Percentiles rank a stretch among this genome's conserved stretches.
These are phyloP conservation scores for Strobilomyces echinocephalus DNA, from an alignment of 768 basidiomycete genomes.

Conservation along the genomic window DNA sequence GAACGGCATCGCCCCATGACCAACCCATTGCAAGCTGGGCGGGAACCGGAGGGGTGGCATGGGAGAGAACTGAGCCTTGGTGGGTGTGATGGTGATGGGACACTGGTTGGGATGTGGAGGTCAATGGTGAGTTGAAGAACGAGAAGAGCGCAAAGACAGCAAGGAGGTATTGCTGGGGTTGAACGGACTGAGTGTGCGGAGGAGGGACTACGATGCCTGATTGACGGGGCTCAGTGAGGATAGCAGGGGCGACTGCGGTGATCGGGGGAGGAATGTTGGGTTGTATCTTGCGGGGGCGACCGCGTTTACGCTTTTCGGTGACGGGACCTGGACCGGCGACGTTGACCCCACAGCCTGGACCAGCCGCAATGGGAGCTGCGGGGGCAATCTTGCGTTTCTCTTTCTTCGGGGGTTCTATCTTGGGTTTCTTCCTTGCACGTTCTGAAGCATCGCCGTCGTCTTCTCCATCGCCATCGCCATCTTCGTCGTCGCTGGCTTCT, in stretches of 20 bases:
- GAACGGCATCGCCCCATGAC: conserved; percentile 51
- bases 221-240: conserved; percentile 14
- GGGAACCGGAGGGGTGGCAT: conserved; percentile 25
- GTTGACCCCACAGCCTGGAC: conserved; percentile 21
- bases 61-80: conserved; percentile 53
- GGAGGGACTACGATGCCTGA: conserved; percentile 13
- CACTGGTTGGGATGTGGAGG: conserved; percentile 35
- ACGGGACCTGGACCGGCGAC: conserved; percentile 30
- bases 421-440: conserved; percentile 61
- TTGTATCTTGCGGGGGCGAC: conserved; percentile 71
- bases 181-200: conserved; percentile 9
- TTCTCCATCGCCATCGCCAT: conserved; percentile 39
- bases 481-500: conserved; percentile 39
- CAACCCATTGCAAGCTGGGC: conserved; percentile 27
- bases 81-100: conserved; percentile 48
- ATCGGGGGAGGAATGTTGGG: conserved; percentile 39
- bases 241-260: conserved; percentile 21
- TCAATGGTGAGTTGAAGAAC: conserved; percentile 74
- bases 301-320: conserved; percentile 80
- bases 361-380: conserved; percentile 19
- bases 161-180: conserved; percentile 63
- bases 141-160: conserved; percentile 82
- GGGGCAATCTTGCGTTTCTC: conserved; percentile 35
- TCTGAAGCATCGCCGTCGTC: conserved; percentile 38
- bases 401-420: conserved; percentile 44